Evolutionary conservation across 1,284 basidiomycete species (phyloP).

Genomic region (Crucibulum parvulum): DNA sequence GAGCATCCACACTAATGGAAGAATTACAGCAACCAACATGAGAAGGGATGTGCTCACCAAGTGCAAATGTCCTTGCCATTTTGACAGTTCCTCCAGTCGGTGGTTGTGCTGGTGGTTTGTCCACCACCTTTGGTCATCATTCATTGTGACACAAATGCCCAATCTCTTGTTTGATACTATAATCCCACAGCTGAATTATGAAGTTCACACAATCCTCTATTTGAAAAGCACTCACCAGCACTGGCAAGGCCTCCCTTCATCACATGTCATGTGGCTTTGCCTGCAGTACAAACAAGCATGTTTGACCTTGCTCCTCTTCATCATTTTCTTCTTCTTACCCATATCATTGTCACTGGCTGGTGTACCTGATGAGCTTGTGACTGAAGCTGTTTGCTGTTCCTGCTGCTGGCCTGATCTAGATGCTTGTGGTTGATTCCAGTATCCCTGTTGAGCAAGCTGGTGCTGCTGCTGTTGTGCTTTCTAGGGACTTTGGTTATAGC

Average conservation of each 20-base stretch:
- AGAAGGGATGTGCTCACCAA: slow-evolving; percentile 30
- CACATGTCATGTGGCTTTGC: slow-evolving; percentile 93
- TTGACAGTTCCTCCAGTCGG: slow-evolving; percentile 26
- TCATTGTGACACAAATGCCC: slow-evolving; percentile 92
- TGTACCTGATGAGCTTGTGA: not conserved
- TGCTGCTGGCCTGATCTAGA: too few relatives aligned
- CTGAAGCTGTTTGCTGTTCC: too few relatives aligned
- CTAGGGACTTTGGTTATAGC: too few relatives aligned
- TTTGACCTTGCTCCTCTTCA: slow-evolving; percentile 83
- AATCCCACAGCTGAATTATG: not conserved
- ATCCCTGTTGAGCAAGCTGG: too few relatives aligned
- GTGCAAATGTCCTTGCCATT: slow-evolving; percentile 39
- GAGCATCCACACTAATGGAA: not conserved
- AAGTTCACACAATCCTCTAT: slow-evolving; percentile 7
- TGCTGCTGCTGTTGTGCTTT: too few relatives aligned
- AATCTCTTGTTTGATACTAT: slow-evolving; percentile 89
- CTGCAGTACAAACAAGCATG: slow-evolving; percentile 95
- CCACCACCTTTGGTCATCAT: slow-evolving; percentile 60
- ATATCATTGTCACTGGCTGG: slow-evolving; percentile 32
- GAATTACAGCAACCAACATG: slow-evolving; percentile 10
- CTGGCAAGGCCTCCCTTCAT: slow-evolving; percentile 88
- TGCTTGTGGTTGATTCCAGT: too few relatives aligned
- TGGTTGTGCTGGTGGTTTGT: slow-evolving; percentile 44
- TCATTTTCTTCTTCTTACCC: slow-evolving; percentile 62
- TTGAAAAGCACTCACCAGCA: slow-evolving; percentile 73